phyloP scores from a whole-genome alignment of 768 basidiomycete species.

The Lyophyllum decastes region DNA sequence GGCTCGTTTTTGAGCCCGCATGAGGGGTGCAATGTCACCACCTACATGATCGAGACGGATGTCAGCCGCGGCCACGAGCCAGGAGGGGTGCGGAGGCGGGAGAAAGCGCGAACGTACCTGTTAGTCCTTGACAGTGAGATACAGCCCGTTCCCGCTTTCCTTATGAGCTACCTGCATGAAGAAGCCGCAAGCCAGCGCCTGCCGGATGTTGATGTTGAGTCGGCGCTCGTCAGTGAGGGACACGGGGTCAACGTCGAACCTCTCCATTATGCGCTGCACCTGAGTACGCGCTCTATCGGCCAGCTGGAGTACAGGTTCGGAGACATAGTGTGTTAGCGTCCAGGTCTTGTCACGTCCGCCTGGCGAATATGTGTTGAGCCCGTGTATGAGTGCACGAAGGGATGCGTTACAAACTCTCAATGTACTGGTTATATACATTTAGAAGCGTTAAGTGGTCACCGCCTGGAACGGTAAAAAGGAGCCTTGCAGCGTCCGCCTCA shows the following conservation, averaged over 20 bases:
- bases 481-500: slow-evolving; percentile 93
- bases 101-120: slow-evolving; percentile 51
- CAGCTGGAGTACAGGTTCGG: slow-evolving; percentile 77
- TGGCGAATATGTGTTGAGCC: slow-evolving; percentile 25
- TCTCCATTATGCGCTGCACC: slow-evolving; percentile 89
- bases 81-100: background rate
- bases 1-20: slow-evolving; percentile 87
- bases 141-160: slow-evolving; percentile 85
- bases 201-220: slow-evolving; percentile 73
- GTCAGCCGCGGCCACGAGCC: background rate
- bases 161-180: slow-evolving; percentile 99
- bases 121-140: slow-evolving; percentile 93
- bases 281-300: slow-evolving; percentile 94
- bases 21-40: slow-evolving; percentile 80
- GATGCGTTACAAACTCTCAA: slow-evolving; percentile 57
- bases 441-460: slow-evolving; percentile 96
- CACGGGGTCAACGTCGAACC: slow-evolving; percentile 77
- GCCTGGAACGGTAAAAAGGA: slow-evolving; percentile 84
- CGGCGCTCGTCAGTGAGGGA: slow-evolving; percentile 69
- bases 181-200: slow-evolving; percentile 87
- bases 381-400: background rate
- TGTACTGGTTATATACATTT: slow-evolving; percentile 95
- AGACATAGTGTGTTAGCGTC: slow-evolving; percentile 91
- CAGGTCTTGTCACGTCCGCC: slow-evolving; percentile 82
- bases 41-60: slow-evolving; percentile 29